phyloP scores from a whole-genome alignment of 2,329 filamentous ascomycete species.

The Cryphonectria parasitica region DNA sequence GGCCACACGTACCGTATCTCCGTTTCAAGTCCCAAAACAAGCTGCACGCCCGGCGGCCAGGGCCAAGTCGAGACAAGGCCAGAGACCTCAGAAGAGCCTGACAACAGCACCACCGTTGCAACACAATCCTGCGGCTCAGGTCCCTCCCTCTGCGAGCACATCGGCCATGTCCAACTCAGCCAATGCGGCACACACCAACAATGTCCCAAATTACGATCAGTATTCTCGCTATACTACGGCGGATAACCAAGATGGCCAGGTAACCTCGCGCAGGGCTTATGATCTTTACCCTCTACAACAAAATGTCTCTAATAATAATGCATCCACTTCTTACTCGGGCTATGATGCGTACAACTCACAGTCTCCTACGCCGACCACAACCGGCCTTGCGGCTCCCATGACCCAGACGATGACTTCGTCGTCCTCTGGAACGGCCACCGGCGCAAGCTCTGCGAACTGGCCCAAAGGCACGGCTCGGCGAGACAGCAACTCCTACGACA shows the following conservation, averaged over 20 bases:
- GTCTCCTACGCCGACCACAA: constrained; percentile 28
- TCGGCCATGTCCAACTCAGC: constrained; percentile 29
- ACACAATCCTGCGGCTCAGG: constrained; percentile 24
- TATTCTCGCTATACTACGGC: constrained; percentile 32
- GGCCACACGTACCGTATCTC: constrained; percentile 37
- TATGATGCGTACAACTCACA: constrained; percentile 35
- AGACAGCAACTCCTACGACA: constrained; percentile 37
- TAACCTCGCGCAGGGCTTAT: constrained; percentile 35
- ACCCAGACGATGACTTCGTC: constrained; percentile 36
- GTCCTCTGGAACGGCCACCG: constrained; percentile 35
- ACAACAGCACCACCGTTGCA: constrained; percentile 34
- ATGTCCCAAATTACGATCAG: constrained; percentile 31
- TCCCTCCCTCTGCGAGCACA: constrained; percentile 25
- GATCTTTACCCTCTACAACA: constrained; percentile 43
- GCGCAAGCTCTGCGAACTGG: constrained; percentile 35
- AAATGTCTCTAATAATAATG: constrained; percentile 20
- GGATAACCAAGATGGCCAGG: constrained; percentile 26
- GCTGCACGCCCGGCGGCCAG: constrained; percentile 32
- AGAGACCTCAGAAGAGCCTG: constrained; percentile 40
- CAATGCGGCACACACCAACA: constrained; percentile 26
- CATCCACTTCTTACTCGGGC: constrained; percentile 32
- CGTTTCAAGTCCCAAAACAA: constrained; percentile 31
- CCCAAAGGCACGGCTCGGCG: constrained; percentile 35
- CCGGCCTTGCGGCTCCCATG: constrained; percentile 30
- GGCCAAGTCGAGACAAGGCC: constrained; percentile 41